Percentiles rank a stretch among this genome's conserved stretches.
These are phyloP conservation scores for Hyaloscypha finlandica DNA, from an alignment of 495 filamentous ascomycete genomes.

Conservation along the genomic window DNA sequence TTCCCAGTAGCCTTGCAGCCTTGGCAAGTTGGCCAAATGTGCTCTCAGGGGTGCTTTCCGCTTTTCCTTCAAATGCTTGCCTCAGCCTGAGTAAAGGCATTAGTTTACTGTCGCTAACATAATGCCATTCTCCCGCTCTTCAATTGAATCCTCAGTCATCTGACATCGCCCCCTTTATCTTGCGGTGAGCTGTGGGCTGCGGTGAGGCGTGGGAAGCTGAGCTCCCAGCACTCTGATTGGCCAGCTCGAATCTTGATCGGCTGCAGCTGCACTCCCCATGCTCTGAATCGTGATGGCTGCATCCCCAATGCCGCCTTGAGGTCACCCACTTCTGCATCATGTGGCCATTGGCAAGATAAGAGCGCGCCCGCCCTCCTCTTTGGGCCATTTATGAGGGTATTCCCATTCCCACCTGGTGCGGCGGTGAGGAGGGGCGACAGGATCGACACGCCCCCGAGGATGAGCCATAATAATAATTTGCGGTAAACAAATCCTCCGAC, in stretches of 20 bases:
- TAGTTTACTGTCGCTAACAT: too few relatives aligned
- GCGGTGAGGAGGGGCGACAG: neutral
- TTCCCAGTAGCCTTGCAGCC: neutral
- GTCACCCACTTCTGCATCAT: conserved; percentile 6
- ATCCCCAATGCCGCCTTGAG: neutral
- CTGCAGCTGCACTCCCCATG: conserved; percentile 9
- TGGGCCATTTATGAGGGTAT: conserved; percentile 16
- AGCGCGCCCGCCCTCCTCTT: neutral
- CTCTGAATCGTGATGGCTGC: conserved; percentile 14
- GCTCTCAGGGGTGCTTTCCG: neutral
- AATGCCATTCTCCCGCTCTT: neutral
- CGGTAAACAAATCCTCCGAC: neutral
- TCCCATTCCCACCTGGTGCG: neutral
- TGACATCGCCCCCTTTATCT: neutral
- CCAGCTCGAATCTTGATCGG: conserved; percentile 4
- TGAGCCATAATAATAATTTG: conserved; percentile 1
- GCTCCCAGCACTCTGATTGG: neutral
- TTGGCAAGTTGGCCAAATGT: neutral
- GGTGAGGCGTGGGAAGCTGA: neutral
- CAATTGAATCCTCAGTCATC: neutral
- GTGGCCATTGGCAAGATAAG: conserved; percentile 14
- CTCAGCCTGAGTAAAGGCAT: too few relatives aligned
- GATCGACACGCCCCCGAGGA: conserved; percentile 7
- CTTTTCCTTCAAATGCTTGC: neutral
- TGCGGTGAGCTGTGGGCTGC: conserved; percentile 5